Evolutionary conservation across 139 green algal genomes (phyloP).

Genomic region (Chlorella sorokiniana): DNA sequence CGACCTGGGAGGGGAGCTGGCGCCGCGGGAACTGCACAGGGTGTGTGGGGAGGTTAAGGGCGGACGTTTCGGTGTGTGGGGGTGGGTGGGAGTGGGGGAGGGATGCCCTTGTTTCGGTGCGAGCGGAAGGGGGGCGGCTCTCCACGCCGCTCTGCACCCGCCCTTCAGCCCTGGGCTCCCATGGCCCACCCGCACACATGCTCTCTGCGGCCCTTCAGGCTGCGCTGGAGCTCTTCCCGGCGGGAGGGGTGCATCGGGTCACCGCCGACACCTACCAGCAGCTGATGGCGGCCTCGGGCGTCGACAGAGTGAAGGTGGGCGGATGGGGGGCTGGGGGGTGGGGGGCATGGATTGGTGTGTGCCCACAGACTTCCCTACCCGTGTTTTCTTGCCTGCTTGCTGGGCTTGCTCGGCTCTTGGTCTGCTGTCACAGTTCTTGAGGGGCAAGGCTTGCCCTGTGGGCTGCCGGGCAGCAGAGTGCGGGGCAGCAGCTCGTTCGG

Average conservation of each 20-base stretch:
- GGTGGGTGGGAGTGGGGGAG: not conserved
- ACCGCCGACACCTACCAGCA: not conserved
- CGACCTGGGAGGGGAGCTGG: slow-evolving; percentile 10
- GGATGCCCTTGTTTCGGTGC: not conserved
- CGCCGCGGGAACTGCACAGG: slow-evolving; percentile 25
- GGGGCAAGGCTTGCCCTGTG: too few relatives aligned
- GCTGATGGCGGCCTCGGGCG: not conserved
- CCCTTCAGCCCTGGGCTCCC: not conserved
- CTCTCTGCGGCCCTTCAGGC: not conserved
- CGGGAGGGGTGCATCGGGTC: not conserved
- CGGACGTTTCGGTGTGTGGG: not conserved
- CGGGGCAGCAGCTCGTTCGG: too few relatives aligned
- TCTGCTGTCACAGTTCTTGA: too few relatives aligned
- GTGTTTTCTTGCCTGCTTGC: too few relatives aligned
- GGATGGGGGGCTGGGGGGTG: not conserved
- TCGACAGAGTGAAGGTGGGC: not conserved
- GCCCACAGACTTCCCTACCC: too few relatives aligned
- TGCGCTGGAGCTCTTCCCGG: slow-evolving; percentile 15
- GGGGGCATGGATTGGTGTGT: too few relatives aligned
- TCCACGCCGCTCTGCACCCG: not conserved
- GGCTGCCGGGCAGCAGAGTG: too few relatives aligned
- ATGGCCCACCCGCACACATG: not conserved
- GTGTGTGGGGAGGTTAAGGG: not conserved
- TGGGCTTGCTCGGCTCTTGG: too few relatives aligned
- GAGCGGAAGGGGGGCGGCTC: not conserved